These are phyloP conservation scores for Termitomyces sp. DNA, from an alignment of 768 basidiomycete species.

Conservation along the genomic window DNA sequence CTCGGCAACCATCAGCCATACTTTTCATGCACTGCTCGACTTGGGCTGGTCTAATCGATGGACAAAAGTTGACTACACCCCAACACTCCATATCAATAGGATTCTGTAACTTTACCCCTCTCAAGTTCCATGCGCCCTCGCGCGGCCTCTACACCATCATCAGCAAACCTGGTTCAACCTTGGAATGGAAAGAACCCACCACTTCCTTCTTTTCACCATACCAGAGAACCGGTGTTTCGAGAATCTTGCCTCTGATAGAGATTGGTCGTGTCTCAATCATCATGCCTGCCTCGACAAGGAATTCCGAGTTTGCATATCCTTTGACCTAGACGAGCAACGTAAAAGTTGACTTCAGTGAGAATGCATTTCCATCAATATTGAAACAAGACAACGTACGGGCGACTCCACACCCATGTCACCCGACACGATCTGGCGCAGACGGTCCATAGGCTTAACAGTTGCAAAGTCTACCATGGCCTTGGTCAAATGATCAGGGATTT, in stretches of 20 bases:
- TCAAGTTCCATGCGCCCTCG: slow-evolving; percentile 26
- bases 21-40: slow-evolving; percentile 5
- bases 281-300: slow-evolving; percentile 38
- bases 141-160: slow-evolving; percentile 9
- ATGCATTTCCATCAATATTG: not conserved
- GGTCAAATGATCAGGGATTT: slow-evolving; percentile 34
- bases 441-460: slow-evolving; percentile 38
- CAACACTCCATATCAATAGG: slow-evolving; percentile 16
- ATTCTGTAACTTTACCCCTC: slow-evolving; percentile 14
- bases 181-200: not conserved
- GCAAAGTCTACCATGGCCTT: slow-evolving; percentile 44
- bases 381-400: not conserved
- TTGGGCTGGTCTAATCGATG: not conserved
- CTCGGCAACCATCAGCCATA: slow-evolving; percentile 1
- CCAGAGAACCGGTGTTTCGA: slow-evolving; percentile 14
- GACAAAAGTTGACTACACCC: slow-evolving; percentile 15
- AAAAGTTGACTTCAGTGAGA: not conserved
- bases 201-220: slow-evolving; percentile 9
- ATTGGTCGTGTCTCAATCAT: slow-evolving; percentile 23
- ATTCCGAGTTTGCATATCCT: slow-evolving; percentile 23
- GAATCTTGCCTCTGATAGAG: slow-evolving; percentile 18
- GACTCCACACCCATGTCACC: slow-evolving; percentile 17
- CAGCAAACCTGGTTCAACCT: not conserved
- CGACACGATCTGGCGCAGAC: slow-evolving; percentile 35
- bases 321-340: slow-evolving; percentile 1